Evolutionary conservation across 805 yeast genomes (phyloP).

Genomic region (Deakozyma indianensis): DNA sequence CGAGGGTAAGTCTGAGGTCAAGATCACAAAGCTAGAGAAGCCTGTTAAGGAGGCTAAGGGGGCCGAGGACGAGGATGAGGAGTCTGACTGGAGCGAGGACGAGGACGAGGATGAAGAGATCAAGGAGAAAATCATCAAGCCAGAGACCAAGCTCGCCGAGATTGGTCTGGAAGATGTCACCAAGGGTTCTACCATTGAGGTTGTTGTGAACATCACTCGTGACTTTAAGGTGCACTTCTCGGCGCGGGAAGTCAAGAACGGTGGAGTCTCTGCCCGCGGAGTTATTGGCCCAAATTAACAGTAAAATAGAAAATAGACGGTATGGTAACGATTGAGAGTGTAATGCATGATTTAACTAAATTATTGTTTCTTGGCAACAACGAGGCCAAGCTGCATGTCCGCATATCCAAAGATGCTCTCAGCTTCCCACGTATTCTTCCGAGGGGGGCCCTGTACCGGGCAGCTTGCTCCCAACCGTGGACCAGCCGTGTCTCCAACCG

Average conservation of each 20-base stretch:
- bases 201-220: conserved; percentile 47
- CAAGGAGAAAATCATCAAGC: conserved; percentile 57
- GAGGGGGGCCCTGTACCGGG: no score
- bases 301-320: background rate
- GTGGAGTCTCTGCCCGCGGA: conserved; percentile 1
- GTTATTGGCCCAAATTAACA: background rate
- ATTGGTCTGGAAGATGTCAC: conserved; percentile 58
- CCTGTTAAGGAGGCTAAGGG: conserved; percentile 36
- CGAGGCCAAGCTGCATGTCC: no score
- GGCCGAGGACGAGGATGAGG: conserved; percentile 38
- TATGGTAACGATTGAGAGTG: background rate
- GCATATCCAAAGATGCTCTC: no score
- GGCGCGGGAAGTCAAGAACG: conserved; percentile 22
- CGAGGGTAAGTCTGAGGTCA: conserved; percentile 76
- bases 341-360: no score
- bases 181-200: conserved; percentile 48
- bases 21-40: conserved; percentile 66
- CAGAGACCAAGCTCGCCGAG: conserved; percentile 66
- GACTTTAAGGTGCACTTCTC: conserved; percentile 52
- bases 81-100: conserved; percentile 33
- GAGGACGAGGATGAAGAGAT: conserved; percentile 81
- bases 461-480: no score
- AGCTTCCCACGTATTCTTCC: no score
- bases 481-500: no score
- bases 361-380: no score